Evolutionary conservation across 2,329 filamentous ascomycete species (phyloP), one percentile per base, ranked within the genome.

Genomic region (Mycosphaerella sp.): DNA sequence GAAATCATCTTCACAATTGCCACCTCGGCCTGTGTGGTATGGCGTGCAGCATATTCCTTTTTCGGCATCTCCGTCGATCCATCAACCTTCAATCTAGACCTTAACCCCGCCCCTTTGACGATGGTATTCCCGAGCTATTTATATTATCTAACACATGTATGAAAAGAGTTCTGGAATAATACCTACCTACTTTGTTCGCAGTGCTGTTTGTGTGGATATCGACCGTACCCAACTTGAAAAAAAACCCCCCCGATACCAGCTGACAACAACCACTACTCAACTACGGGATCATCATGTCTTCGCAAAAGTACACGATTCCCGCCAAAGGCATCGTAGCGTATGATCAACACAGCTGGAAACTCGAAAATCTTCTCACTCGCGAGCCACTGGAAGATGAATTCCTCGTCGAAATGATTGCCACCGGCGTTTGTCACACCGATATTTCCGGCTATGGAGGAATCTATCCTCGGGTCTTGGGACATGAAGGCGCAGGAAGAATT

Each of bases 391-490:
- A 54, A 45, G 71, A 76, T 40, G 78, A 80, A 61, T 66, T 78
- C 0, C 67, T 79, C 1, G 71, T 80, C 4, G 73, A 76, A 32
- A 74, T 80, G 45, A 66, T 78, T 5, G 76, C 77, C 0, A 75
- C 74, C 0, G 78, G 78, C 0, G 72, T 81, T 45, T 81, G 78
- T 53, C 78, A 80, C 52, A 77, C 77, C 0, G 78, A 81, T 53
- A 56, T 62, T 38, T 51, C 58, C 17, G 55, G 60, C 41, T 53
- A 58, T 38, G 59, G 55, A 8, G 50, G 56, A 7, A 62, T 63
- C 12, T 62, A 62, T 29, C 63, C 63, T 11, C 54, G 62, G 8
- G 58, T 64, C 2, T 49, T 64, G 8, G 63, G 63, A 3, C 63
- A 66, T 26, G 63, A 66, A 60, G 61, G 60, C 14, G 62, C 62